Percentiles rank a stretch among this genome's conserved stretches.
These are phyloP conservation scores for Dinochytrium kinnereticum DNA, from an alignment of 371 early-diverging fungal species.

Conservation along the genomic window DNA sequence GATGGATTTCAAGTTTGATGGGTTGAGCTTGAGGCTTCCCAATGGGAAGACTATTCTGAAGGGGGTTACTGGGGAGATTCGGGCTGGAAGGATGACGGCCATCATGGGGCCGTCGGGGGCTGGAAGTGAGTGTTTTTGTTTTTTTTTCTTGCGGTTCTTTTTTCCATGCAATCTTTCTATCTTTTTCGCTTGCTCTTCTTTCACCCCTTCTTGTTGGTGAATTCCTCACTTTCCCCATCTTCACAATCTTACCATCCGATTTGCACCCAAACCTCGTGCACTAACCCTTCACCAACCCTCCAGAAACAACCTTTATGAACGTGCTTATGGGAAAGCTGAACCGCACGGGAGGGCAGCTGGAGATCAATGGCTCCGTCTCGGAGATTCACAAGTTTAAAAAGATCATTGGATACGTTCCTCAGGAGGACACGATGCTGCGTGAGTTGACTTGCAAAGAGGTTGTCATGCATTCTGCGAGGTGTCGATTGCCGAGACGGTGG, in stretches of 20 bases:
- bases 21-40: slow-evolving; percentile 58
- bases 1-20: slow-evolving; percentile 59
- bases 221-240: background rate
- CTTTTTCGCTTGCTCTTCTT: background rate
- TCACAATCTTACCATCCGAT: slow-evolving; percentile 44
- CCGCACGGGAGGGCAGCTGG: slow-evolving; percentile 59
- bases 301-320: slow-evolving; percentile 38
- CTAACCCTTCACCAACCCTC: too few relatives aligned
- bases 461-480: slow-evolving; percentile 79
- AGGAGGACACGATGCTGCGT: slow-evolving; percentile 80
- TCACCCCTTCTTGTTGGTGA: background rate
- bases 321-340: slow-evolving; percentile 57
- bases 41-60: slow-evolving; percentile 61
- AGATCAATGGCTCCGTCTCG: slow-evolving; percentile 65
- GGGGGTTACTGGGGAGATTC: slow-evolving; percentile 57
- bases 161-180: background rate
- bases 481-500: slow-evolving; percentile 72
- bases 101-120: slow-evolving; percentile 86
- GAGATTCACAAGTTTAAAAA: slow-evolving; percentile 68
- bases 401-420: slow-evolving; percentile 64
- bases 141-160: background rate
- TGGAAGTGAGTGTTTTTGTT: slow-evolving; percentile 53
- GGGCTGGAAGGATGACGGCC: slow-evolving; percentile 63
- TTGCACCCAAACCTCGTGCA: too few relatives aligned
- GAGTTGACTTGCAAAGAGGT: slow-evolving; percentile 85